Evolutionary conservation across 768 basidiomycete species (phyloP), one percentile per base, ranked within the genome.

Genomic region (Chalciporus sphaerocephalus): DNA sequence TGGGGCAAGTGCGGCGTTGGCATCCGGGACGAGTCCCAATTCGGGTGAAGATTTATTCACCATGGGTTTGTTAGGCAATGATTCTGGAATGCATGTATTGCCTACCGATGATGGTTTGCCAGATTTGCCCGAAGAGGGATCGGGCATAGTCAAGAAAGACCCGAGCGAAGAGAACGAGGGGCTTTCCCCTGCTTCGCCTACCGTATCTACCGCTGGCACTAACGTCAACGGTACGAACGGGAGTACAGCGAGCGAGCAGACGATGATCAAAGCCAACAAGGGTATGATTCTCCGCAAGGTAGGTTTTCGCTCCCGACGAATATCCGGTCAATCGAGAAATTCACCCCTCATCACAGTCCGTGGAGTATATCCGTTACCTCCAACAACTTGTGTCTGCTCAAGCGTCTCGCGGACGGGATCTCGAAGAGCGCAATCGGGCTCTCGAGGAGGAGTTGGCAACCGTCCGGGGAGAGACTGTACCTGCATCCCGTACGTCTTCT

Each of bases 281-380:
- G 92, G 92, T 25, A 89, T 94, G 83, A 92, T 95, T 34, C 67
- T 95, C 36, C 65, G 88, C 54, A 95, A 89, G n/a, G n/a, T n/a
- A n/a, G n/a, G n/a, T n/a, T n/a, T n/a, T n/a, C n/a, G n/a, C n/a
- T n/a, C n/a, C n/a, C n/a, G n/a, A n/a, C n/a, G n/a, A n/a, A n/a
- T n/a, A n/a, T n/a, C n/a, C n/a, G n/a, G n/a, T n/a, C n/a, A n/a
- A n/a, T n/a, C n/a, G n/a, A n/a, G n/a, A n/a, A n/a, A n/a, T n/a
- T n/a, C n/a, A n/a, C n/a, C n/a, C n/a, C n/a, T n/a, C n/a, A n/a
- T n/a, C n/a, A n/a, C n/a, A n/a, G 70, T 74, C 74, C 34, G 74
- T 75, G 44, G 74, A 75, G 42, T 75, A 75, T 41, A 75, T 75
- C 45, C 78, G 88, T 46, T 92, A 90, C 64, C 78, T 92, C 10